Conservation (phyloP, 139 green algal species). For the Chlamydomonas eustigma region DNA sequence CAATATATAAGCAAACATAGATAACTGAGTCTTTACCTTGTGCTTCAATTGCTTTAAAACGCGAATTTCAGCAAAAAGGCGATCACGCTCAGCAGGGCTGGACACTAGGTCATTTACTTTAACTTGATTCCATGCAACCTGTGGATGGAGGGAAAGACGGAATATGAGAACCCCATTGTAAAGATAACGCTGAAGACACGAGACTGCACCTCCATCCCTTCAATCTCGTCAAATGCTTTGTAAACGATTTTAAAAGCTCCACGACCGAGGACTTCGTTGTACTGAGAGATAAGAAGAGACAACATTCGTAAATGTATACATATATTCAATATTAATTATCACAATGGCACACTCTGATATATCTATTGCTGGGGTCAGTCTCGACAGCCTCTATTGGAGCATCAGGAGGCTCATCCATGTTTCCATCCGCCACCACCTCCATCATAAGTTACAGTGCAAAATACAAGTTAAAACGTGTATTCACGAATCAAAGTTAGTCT, state of each 20-base stretch:
- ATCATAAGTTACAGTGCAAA: too few species aligned
- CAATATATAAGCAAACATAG: too few species aligned
- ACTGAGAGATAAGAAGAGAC: slow-evolving; percentile 37
- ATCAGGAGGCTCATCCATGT: too few species aligned
- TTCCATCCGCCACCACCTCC: too few species aligned
- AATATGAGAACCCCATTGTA: not conserved
- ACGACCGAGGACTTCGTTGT: slow-evolving; percentile 79
- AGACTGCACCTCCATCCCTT: slow-evolving; percentile 77
- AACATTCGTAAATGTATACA: not conserved
- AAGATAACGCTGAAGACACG: too few species aligned
- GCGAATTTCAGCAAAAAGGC: slow-evolving; percentile 91
- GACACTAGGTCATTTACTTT: slow-evolving; percentile 56
- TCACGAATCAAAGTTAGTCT: too few species aligned
- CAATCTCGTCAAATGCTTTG: slow-evolving; percentile 92
- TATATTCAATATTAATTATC: not conserved
- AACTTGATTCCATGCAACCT: slow-evolving; percentile 95
- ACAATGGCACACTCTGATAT: slow-evolving; percentile 5
- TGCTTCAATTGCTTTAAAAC: slow-evolving; percentile 96
- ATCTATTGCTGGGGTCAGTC: not conserved
- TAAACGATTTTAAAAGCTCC: slow-evolving; percentile 99
- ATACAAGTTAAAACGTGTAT: too few species aligned
- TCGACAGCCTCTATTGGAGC: too few species aligned
- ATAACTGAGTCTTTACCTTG: slow-evolving; percentile 46
- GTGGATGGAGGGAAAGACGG: slow-evolving; percentile 22
- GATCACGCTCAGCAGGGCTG: slow-evolving; percentile 66